phyloP scores from a whole-genome alignment of 2,329 filamentous ascomycete genomes.

The Orbilia quercus region DNA sequence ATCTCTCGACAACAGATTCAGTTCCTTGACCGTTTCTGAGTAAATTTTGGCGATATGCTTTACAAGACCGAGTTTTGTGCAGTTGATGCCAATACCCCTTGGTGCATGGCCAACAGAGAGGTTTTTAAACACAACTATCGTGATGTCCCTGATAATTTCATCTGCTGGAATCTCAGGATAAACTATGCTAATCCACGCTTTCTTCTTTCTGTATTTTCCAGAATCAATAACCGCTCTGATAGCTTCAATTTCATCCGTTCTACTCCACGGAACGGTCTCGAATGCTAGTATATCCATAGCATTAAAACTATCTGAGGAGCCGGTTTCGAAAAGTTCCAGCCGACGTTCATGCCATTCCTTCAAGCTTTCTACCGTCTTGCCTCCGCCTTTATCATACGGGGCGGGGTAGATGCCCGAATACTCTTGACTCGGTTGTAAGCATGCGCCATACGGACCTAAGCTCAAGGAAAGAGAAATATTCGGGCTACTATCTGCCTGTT shows the following conservation, averaged over 20 bases:
- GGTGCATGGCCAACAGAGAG: not conserved
- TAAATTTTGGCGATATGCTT: conserved; percentile 25
- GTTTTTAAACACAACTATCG: conserved; percentile 26
- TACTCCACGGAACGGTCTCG: conserved; percentile 41
- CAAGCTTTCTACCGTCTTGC: conserved; percentile 2
- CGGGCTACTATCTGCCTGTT: not conserved
- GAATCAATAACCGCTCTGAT: conserved; percentile 26
- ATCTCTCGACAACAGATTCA: not conserved
- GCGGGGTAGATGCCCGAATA: conserved; percentile 42
- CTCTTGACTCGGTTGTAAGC: conserved; percentile 41
- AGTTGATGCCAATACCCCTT: conserved; percentile 48
- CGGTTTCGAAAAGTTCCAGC: conserved; percentile 18
- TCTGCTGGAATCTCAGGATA: conserved; percentile 24
- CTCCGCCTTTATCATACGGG: conserved; percentile 24
- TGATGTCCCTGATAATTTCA: conserved; percentile 5
- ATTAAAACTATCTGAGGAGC: conserved; percentile 5
- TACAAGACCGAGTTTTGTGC: conserved; percentile 32
- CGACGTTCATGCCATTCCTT: conserved; percentile 36
- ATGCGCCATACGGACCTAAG: conserved; percentile 38
- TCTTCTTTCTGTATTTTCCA: conserved; percentile 9
- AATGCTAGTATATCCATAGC: conserved; percentile 28
- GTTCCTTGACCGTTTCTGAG: conserved; percentile 23
- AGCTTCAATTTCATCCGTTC: conserved; percentile 37
- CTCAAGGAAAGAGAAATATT: conserved; percentile 24
- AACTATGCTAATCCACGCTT: conserved; percentile 45